These are phyloP conservation scores for Solidago caesia DNA, from an alignment of 129 eudicot species.

Conservation along the genomic window DNA sequence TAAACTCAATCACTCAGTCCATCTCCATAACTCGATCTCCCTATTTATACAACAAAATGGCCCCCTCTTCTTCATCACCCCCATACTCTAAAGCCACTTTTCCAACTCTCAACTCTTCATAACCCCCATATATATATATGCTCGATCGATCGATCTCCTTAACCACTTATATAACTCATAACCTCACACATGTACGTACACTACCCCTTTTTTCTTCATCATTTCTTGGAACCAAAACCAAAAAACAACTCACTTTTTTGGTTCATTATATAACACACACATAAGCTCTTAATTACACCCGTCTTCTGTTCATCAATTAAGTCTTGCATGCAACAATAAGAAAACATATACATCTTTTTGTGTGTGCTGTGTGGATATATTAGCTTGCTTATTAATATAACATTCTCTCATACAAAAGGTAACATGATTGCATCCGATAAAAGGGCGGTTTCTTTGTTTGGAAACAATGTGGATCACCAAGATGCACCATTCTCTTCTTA, in stretches of 20 bases:
- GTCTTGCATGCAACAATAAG: slow-evolving; percentile 14
- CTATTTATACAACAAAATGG: slow-evolving; percentile 39
- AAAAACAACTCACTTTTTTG: not conserved
- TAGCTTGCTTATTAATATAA: not conserved
- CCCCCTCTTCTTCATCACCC: slow-evolving; percentile 42
- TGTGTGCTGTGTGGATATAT: slow-evolving; percentile 2
- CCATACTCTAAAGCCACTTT: slow-evolving; percentile 32
- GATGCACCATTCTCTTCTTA: slow-evolving; percentile 57
- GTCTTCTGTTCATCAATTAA: not conserved
- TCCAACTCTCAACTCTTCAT: slow-evolving; percentile 23
- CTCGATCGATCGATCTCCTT: not conserved
- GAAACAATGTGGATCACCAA: slow-evolving; percentile 34
- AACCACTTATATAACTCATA: slow-evolving; percentile 16
- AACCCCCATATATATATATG: slow-evolving; percentile 11
- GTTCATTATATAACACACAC: not conserved
- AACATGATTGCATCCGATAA: slow-evolving; percentile 29
- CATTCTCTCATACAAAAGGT: not conserved
- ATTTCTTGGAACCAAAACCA: slow-evolving; percentile 10
- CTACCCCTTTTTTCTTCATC: slow-evolving; percentile 15
- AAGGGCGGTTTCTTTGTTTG: slow-evolving; percentile 30
- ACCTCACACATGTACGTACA: not conserved
- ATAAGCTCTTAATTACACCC: not conserved
- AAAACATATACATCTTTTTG: slow-evolving; percentile 5
- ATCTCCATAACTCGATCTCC: slow-evolving; percentile 31
- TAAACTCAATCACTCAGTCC: slow-evolving; percentile 38